phyloP scores from a whole-genome alignment of 441 rosid species.

The Adansonia madagascariensis region DNA sequence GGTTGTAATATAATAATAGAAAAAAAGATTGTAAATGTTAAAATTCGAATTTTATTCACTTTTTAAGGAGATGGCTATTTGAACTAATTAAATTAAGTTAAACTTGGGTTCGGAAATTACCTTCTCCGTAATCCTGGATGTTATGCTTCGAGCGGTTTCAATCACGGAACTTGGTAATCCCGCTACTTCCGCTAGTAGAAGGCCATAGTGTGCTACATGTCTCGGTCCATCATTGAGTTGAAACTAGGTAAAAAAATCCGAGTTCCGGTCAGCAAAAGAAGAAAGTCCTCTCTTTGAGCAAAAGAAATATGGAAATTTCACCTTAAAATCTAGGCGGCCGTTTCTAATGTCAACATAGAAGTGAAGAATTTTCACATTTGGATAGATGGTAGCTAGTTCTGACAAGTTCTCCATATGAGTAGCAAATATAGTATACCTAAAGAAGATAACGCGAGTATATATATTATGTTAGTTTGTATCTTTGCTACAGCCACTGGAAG shows the following conservation, averaged over 20 bases:
- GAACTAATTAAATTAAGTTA: too few species aligned
- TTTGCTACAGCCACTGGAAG: conserved; percentile 7
- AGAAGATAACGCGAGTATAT: conserved; percentile 31
- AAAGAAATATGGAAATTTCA: conserved; percentile 11
- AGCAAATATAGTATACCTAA: conserved; percentile 87
- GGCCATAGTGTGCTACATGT: conserved; percentile 86
- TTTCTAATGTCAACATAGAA: conserved; percentile 71
- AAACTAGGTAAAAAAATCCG: conserved; percentile 50
- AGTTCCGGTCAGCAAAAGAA: conserved; percentile 26
- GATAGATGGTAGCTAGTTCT: conserved; percentile 84
- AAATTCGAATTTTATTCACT: too few species aligned
- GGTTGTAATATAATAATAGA: too few species aligned
- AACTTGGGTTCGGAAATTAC: conserved; percentile 32
- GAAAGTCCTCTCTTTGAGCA: not conserved
- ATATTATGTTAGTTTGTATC: not conserved
- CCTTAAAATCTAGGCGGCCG: conserved; percentile 88
- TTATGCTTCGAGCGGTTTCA: conserved; percentile 77
- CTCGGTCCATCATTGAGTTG: conserved; percentile 81
- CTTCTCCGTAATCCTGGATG: conserved; percentile 67
- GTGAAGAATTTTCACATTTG: conserved; percentile 87
- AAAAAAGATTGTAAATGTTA: too few species aligned
- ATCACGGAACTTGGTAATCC: conserved; percentile 85
- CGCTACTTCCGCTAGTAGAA: conserved; percentile 84
- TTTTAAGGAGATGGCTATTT: too few species aligned
- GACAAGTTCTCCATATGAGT: conserved; percentile 93